phyloP scores from a whole-genome alignment of 2,329 filamentous ascomycete species.

The Leptographium radiaticola region DNA sequence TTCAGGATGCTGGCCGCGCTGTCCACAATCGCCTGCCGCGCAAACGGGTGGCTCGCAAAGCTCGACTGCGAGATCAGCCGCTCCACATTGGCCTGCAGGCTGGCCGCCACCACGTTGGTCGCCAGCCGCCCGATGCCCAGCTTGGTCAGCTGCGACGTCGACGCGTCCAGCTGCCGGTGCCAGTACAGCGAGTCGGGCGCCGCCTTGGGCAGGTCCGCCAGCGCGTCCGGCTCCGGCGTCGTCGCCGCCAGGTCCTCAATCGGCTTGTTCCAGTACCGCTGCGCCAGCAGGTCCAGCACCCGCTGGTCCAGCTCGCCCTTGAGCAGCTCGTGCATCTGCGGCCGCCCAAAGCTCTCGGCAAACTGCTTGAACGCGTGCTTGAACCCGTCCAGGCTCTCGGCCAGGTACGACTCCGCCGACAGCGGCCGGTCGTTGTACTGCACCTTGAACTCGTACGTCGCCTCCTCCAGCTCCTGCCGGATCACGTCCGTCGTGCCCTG shows the following conservation, averaged over 20 bases:
- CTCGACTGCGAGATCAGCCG: slow-evolving; percentile 65
- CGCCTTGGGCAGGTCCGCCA: slow-evolving; percentile 71
- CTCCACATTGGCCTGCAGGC: slow-evolving; percentile 78
- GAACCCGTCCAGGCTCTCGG: slow-evolving; percentile 88
- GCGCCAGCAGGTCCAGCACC: slow-evolving; percentile 82
- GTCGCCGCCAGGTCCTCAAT: slow-evolving; percentile 65
- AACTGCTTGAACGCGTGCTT: slow-evolving; percentile 97
- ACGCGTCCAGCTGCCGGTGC: slow-evolving; percentile 89
- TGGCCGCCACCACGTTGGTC: slow-evolving; percentile 77
- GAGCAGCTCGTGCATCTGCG: slow-evolving; percentile 77
- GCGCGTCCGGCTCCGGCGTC: slow-evolving; percentile 54
- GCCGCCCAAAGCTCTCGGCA: slow-evolving; percentile 74
- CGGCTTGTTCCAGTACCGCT: slow-evolving; percentile 95
- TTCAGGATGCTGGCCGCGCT: slow-evolving; percentile 82
- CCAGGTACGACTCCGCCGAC: slow-evolving; percentile 90
- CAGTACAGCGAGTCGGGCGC: slow-evolving; percentile 79
- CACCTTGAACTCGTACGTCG: slow-evolving; percentile 97
- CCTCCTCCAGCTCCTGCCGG: slow-evolving; percentile 87
- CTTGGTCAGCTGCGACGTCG: slow-evolving; percentile 80
- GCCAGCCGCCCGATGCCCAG: slow-evolving; percentile 85
- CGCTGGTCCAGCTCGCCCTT: slow-evolving; percentile 91
- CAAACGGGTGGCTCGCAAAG: slow-evolving; percentile 83
- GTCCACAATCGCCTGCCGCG: slow-evolving; percentile 82
- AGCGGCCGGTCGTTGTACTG: slow-evolving; percentile 96
- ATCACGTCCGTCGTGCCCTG: slow-evolving; percentile 86